A percentile compares a stretch with the other conserved stretches of the same genome.
Conservation (phyloP, 257 asterid genomes). For the Forsythia viridissima region DNA sequence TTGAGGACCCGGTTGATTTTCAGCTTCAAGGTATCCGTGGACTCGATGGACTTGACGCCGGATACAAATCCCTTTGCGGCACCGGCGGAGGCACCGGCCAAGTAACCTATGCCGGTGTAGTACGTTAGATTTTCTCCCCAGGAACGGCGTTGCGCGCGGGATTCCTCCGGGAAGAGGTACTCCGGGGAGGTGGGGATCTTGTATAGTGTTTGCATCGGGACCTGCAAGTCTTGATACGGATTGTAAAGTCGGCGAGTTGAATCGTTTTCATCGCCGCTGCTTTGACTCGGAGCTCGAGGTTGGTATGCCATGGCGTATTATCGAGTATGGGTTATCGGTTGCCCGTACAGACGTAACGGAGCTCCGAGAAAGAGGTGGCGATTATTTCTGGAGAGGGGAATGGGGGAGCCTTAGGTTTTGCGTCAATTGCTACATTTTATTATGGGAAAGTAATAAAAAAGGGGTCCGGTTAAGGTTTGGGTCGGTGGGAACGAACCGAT, state of each 20-base stretch:
- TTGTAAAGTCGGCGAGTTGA: slow-evolving; percentile 76
- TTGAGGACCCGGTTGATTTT: slow-evolving; percentile 72
- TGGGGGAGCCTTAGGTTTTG: neutral
- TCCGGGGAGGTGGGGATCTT: slow-evolving; percentile 83
- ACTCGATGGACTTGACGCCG: slow-evolving; percentile 70
- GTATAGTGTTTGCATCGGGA: slow-evolving; percentile 63
- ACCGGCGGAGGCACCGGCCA: slow-evolving; percentile 67
- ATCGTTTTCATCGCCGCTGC: slow-evolving; percentile 34
- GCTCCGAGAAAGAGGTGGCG: neutral
- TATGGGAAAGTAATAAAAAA: neutral
- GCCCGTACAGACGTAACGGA: neutral
- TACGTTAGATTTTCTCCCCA: slow-evolving; percentile 95
- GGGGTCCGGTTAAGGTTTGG: neutral
- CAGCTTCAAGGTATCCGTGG: slow-evolving; percentile 73
- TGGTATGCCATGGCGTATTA: slow-evolving; percentile 64
- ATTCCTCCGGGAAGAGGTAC: slow-evolving; percentile 79
- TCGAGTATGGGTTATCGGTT: neutral
- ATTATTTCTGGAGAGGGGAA: neutral
- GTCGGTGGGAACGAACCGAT: neutral
- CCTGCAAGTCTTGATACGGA: slow-evolving; percentile 78
- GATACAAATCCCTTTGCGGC: slow-evolving; percentile 67
- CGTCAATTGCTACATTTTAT: neutral
- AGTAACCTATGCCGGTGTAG: slow-evolving; percentile 82
- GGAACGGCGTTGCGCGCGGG: slow-evolving; percentile 79
- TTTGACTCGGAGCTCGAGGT: slow-evolving; percentile 50